Percentiles rank a stretch among this genome's conserved stretches.
phyloP scores from a whole-genome alignment of 2,329 filamentous ascomycete genomes.

The Neocucurbitaria cava region DNA sequence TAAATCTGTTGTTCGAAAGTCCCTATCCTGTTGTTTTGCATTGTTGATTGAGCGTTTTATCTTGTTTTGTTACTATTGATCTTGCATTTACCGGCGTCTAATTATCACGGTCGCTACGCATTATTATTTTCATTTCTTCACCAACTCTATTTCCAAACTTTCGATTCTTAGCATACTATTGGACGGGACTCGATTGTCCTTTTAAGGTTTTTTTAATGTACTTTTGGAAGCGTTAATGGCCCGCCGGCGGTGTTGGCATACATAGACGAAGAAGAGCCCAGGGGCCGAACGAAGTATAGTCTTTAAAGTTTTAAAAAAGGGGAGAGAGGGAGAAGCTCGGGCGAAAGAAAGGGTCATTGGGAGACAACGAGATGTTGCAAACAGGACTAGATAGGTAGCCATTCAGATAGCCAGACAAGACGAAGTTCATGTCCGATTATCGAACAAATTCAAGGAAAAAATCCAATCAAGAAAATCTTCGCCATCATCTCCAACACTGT shows the following conservation, averaged over 20 bases:
- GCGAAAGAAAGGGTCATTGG: no score
- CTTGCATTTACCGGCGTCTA: constrained; percentile 35
- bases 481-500: no score
- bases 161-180: constrained; percentile 17
- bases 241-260: constrained; percentile 8
- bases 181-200: constrained; percentile 3
- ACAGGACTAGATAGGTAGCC: no score
- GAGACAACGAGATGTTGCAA: no score
- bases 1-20: constrained; percentile 11
- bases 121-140: constrained; percentile 9
- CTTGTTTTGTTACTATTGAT: constrained; percentile 21
- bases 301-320: background rate
- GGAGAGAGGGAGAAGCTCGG: background rate
- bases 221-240: background rate
- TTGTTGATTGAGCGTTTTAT: constrained; percentile 35
- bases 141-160: constrained; percentile 10
- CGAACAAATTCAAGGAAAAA: no score
- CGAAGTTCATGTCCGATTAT: no score
- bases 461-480: no score
- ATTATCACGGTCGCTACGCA: constrained; percentile 22
- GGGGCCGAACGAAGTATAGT: background rate
- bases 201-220: constrained; percentile 19
- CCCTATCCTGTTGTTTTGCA: constrained; percentile 7
- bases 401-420: no score
- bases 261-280: constrained; percentile 9